Conservation (phyloP, 2,329 filamentous ascomycete species). For the Diaporthe sp. region DNA sequence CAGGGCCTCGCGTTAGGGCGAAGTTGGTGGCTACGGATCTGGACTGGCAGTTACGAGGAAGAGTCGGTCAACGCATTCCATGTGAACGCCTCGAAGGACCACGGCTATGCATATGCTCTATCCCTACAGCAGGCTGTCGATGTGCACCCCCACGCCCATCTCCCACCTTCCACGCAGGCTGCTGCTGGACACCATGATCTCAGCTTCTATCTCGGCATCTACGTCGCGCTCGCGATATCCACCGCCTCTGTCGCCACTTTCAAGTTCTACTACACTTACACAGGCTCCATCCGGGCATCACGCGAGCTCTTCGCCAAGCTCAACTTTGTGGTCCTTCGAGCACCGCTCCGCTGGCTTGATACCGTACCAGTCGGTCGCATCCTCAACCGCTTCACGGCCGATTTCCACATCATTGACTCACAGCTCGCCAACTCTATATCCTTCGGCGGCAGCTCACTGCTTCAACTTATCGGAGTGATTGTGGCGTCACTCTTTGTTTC, state of each 20-base stretch:
- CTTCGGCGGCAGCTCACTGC: conserved; percentile 67
- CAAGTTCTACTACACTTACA: conserved; percentile 72
- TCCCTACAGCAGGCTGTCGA: conserved; percentile 56
- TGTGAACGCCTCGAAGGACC: conserved; percentile 44
- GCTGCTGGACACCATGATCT: conserved; percentile 52
- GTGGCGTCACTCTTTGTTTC: conserved; percentile 76
- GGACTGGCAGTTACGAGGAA: conserved; percentile 62
- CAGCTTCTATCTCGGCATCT: conserved; percentile 75
- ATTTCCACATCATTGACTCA: conserved; percentile 80
- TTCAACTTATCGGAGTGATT: conserved; percentile 74
- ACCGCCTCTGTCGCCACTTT: conserved; percentile 69
- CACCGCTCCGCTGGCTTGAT: conserved; percentile 83
- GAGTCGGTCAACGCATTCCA: conserved; percentile 39
- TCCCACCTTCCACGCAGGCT: conserved; percentile 32
- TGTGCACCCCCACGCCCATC: conserved; percentile 49
- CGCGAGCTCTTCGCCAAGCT: conserved; percentile 74
- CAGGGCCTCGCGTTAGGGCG: conserved; percentile 66
- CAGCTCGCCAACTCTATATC: conserved; percentile 72
- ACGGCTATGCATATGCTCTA: conserved; percentile 56
- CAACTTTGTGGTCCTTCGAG: conserved; percentile 73
- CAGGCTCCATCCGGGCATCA: conserved; percentile 76
- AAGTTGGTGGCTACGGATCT: conserved; percentile 73
- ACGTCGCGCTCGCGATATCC: conserved; percentile 68
- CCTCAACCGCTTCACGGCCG: conserved; percentile 81
- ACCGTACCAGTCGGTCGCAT: conserved; percentile 82